Percentiles rank a stretch among this genome's conserved stretches.
Evolutionary conservation across 257 asterid genomes (phyloP).

Genomic region (Solanum pinnatisectum): DNA sequence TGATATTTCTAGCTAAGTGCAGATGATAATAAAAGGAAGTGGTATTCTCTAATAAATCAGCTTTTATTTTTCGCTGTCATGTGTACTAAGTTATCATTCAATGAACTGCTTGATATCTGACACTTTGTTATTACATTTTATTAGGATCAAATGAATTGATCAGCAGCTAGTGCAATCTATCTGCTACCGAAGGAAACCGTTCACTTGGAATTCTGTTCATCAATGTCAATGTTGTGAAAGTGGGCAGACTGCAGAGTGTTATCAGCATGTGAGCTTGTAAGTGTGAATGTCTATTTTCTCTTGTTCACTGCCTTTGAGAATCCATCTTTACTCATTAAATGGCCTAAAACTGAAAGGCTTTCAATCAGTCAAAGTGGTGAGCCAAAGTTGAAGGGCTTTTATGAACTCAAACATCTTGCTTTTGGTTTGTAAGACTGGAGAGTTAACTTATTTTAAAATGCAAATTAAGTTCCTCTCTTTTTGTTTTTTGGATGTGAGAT

Average conservation of each 20-base stretch:
- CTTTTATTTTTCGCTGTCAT: not conserved
- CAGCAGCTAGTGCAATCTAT: not conserved
- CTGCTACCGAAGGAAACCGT: not conserved
- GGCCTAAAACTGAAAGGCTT: not conserved
- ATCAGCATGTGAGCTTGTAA: not conserved
- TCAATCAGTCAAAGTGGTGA: not conserved
- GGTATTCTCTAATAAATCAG: not conserved
- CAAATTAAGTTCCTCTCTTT: not conserved
- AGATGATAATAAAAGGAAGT: not conserved
- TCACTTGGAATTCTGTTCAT: not conserved
- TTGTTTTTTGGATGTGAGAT: not conserved
- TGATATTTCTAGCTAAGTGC: not conserved
- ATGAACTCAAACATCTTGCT: not conserved
- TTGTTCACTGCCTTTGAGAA: not conserved
- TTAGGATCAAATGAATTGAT: not conserved
- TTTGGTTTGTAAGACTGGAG: not conserved
- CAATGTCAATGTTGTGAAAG: not conserved
- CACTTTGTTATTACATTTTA: not conserved
- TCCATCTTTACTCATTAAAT: not conserved
- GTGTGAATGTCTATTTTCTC: not conserved
- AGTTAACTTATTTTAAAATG: not conserved
- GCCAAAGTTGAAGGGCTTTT: not conserved
- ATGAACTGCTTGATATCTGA: not conserved
- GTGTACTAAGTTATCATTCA: not conserved
- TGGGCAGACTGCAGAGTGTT: not conserved